Evolutionary conservation across 176 grass and related monocot species (phyloP).

Genomic region (Lolium rigidum): DNA sequence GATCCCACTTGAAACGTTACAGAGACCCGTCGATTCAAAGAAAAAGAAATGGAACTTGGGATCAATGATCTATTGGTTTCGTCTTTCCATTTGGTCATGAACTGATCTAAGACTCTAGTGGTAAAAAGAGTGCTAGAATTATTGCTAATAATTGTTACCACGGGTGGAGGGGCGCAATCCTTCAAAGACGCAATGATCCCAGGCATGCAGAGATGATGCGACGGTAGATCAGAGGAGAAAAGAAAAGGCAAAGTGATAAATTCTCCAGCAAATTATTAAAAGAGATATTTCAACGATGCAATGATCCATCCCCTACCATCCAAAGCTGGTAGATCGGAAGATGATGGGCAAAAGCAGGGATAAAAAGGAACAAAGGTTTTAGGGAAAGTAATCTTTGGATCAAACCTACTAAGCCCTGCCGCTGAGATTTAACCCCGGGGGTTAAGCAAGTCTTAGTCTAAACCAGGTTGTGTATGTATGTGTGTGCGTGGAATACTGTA

Average conservation of each 20-base stretch:
- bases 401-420: background rate
- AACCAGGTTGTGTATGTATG: background rate
- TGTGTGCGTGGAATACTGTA: background rate
- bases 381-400: constrained; percentile 48
- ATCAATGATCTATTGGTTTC: background rate
- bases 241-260: constrained; percentile 4
- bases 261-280: constrained; percentile 4
- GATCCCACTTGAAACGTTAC: too few relatives aligned
- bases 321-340: constrained; percentile 49
- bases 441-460: constrained; percentile 25
- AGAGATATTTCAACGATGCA: constrained; percentile 55
- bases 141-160: constrained; percentile 51
- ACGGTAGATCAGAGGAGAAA: constrained; percentile 32
- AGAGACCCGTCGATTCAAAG: too few relatives aligned
- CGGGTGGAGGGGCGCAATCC: background rate
- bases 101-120: constrained; percentile 28
- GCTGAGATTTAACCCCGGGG: background rate
- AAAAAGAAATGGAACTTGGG: too few relatives aligned
- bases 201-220: constrained; percentile 37
- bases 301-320: constrained; percentile 60
- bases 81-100: background rate
- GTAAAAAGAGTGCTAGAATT: background rate
- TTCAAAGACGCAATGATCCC: constrained; percentile 63
- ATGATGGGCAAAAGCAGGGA: background rate
- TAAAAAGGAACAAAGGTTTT: constrained; percentile 34